Base-by-base conservation (phyloP, 169 alveolate genomes). In the Neospora caninum region DNA sequence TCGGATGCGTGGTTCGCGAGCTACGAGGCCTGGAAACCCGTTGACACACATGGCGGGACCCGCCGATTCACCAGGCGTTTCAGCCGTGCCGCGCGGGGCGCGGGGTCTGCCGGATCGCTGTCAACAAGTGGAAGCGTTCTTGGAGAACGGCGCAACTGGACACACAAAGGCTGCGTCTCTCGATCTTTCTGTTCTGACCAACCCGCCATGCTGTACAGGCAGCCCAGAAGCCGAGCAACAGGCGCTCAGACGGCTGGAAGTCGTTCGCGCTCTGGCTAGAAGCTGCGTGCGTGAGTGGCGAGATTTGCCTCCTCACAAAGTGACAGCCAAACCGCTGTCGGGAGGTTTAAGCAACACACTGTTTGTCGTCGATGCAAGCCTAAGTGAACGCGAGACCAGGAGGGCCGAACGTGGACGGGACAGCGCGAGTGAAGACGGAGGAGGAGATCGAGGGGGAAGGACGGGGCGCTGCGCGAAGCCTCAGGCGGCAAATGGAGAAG, bases 341-440 rank as follows among this genome's bases (percentile, higher is more conserved):
- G 95, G 91, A 31, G 95, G 95, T 88, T 88, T 92, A 41, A 83
- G 88, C 88, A 92, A 92, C 88, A 88, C 43, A 41, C 92, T 92
- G 58, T 92, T 49, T 78, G 87, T 89, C 43, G 93, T 89, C 34
- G 54, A 38, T 10, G 58, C 64, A 22, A 53, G 18, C 29, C 27
- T 16, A 39, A 42, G 41, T 20, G 78, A 18, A 10, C 10, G 7
- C 88, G 41, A 6, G 92, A 22, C 20, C 29, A 4, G 31, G 45
- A 25, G 31, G 10, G 86, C 10, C 41, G 39, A 18, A n/a, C 43
- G 45, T 13, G 45, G 1, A 29, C 22, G 86, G n/a, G n/a, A 16
- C 0, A 25, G 43, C 49, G 20, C 41, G 45, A 80, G 31, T 38
- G 38, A 2, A 18, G 67, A 49, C n/a, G 38, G 0, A 22, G 39